A percentile compares a stretch with the other conserved stretches of the same genome.
Conservation (phyloP, 768 basidiomycete species). For the Pleurotus salmoneostramineus region DNA sequence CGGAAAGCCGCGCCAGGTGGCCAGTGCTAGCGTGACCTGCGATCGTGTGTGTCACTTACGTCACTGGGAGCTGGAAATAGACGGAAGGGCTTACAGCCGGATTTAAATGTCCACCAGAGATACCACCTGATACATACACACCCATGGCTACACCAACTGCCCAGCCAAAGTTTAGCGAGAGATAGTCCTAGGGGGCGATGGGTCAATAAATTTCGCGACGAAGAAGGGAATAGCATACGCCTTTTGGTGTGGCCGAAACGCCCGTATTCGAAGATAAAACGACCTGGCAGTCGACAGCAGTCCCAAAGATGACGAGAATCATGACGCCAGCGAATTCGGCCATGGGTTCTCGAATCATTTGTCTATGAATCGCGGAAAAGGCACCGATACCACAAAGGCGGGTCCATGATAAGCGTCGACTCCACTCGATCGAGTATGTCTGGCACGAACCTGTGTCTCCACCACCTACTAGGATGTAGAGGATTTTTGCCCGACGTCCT, state of each 20-base stretch:
- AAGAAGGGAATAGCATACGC: constrained; percentile 26
- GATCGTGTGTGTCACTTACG: background rate
- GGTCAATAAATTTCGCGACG: background rate
- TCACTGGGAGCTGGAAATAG: background rate
- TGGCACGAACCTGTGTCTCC: constrained; percentile 1
- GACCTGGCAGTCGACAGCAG: constrained; percentile 45
- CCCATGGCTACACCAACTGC: constrained; percentile 41
- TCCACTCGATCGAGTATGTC: no score
- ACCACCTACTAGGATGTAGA: constrained; percentile 3
- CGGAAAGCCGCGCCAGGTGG: constrained; percentile 69
- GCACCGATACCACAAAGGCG: background rate
- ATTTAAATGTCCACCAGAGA: constrained; percentile 47
- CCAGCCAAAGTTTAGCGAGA: constrained; percentile 41
- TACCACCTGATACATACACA: constrained; percentile 43
- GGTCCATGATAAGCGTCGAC: background rate
- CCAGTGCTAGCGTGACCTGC: constrained; percentile 68
- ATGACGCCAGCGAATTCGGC: constrained; percentile 54
- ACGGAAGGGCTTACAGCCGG: constrained; percentile 28
- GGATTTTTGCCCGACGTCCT: constrained; percentile 4
- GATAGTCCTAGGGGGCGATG: constrained; percentile 25
- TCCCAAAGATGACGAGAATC: constrained; percentile 50
- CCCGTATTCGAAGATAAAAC: constrained; percentile 34
- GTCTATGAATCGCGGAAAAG: constrained; percentile 12
- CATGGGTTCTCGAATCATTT: constrained; percentile 31
- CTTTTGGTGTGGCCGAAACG: constrained; percentile 39